phyloP scores from a whole-genome alignment of 495 filamentous ascomycete species.

The Pseudoneurospora amorphoporcata region DNA sequence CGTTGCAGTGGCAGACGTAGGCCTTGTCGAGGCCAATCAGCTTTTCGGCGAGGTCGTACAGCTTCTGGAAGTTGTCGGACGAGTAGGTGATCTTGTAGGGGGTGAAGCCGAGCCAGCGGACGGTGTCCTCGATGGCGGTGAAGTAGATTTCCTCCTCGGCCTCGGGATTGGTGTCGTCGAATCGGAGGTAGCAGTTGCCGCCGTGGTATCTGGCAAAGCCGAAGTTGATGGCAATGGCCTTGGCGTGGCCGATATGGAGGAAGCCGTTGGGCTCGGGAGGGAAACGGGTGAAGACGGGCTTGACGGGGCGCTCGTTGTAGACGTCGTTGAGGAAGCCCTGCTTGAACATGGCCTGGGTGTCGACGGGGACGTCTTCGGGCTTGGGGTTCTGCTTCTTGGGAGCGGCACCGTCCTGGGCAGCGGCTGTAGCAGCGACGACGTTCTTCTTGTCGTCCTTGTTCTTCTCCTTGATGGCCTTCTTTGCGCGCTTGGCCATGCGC shows the following conservation, averaged over 20 bases:
- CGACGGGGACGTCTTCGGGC: conserved; percentile 38
- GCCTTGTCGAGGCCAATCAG: conserved; percentile 65
- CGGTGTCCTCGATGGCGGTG: conserved; percentile 63
- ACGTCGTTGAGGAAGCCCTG: conserved; percentile 73
- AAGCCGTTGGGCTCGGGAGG: conserved; percentile 83
- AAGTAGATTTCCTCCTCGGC: conserved; percentile 75
- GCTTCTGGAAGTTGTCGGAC: conserved; percentile 70
- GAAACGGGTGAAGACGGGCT: conserved; percentile 67
- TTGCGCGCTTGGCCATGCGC: conserved; percentile 48
- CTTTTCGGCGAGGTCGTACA: conserved; percentile 84
- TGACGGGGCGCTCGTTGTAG: conserved; percentile 62
- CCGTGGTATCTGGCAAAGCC: conserved; percentile 83
- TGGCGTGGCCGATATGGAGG: conserved; percentile 85
- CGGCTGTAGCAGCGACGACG: neutral
- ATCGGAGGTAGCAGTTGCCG: conserved; percentile 57
- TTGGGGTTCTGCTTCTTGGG: conserved; percentile 33
- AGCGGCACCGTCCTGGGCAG: conserved; percentile 21
- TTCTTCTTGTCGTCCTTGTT: conserved; percentile 23
- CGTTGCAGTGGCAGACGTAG: conserved; percentile 52
- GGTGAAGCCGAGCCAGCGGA: conserved; percentile 75
- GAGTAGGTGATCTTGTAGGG: conserved; percentile 69
- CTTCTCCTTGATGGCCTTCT: conserved; percentile 45
- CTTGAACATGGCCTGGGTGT: conserved; percentile 72
- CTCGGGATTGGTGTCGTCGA: conserved; percentile 80
- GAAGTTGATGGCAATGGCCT: conserved; percentile 97